Evolutionary conservation across 306 rosid genomes (phyloP).

Genomic region (Crotalaria pallida): DNA sequence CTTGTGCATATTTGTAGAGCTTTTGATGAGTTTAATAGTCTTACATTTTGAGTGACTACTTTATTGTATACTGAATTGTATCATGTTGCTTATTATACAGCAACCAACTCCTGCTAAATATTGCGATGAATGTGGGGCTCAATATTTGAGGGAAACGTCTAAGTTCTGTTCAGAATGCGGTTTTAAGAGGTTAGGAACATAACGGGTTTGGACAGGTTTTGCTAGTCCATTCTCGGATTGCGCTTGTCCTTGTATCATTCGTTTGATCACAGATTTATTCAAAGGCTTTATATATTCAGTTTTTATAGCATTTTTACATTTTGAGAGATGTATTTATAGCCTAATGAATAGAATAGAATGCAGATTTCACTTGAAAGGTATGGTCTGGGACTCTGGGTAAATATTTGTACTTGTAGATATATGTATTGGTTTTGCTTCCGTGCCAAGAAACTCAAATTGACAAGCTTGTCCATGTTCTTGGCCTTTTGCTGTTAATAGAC

Average conservation of each 20-base stretch:
- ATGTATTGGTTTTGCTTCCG: background rate
- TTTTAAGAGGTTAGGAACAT: conserved; percentile 75
- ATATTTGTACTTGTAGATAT: conserved; percentile 19
- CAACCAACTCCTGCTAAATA: conserved; percentile 78
- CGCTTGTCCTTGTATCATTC: background rate
- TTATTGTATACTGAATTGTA: background rate
- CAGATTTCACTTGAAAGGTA: conserved; percentile 12
- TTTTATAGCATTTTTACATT: conserved; percentile 2
- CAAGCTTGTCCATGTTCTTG: conserved; percentile 5
- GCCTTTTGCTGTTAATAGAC: background rate
- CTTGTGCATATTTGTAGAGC: background rate
- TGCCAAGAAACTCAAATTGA: conserved; percentile 7
- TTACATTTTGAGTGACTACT: background rate
- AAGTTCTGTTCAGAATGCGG: conserved; percentile 95
- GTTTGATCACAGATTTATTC: conserved; percentile 2
- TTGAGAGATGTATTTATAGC: conserved; percentile 13
- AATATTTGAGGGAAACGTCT: conserved; percentile 80
- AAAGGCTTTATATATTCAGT: background rate
- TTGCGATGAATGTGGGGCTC: conserved; percentile 93
- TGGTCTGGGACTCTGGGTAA: conserved; percentile 8
- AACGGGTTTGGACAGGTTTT: conserved; percentile 6
- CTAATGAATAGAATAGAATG: background rate
- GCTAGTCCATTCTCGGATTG: background rate
- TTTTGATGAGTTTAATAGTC: conserved; percentile 1
- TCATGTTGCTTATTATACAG: conserved; percentile 38